phyloP scores from a whole-genome alignment of 192 early-diverging fungal genomes.

The Obelidium mucronatum region DNA sequence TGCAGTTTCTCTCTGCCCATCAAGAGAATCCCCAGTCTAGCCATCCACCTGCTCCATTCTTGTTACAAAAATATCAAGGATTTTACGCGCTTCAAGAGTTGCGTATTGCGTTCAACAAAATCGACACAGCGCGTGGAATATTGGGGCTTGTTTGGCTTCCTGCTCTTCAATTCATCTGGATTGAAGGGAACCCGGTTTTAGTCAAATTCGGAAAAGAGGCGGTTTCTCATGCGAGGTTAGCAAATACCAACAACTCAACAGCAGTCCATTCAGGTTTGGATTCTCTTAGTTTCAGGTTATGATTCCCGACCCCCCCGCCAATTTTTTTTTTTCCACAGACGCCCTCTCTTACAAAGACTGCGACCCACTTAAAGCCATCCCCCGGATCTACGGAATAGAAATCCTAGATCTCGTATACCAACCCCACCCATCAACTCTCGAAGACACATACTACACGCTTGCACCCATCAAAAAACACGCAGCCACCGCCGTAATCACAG shows the following conservation, averaged over 20 bases:
- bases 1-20: constrained; percentile 42
- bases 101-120: constrained; percentile 51
- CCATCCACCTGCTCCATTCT: constrained; percentile 24
- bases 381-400: constrained; percentile 37
- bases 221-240: constrained; percentile 1
- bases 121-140: constrained; percentile 47
- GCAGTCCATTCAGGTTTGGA: no score
- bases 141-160: constrained; percentile 55
- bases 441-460: constrained; percentile 38
- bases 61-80: constrained; percentile 44
- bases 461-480: neutral
- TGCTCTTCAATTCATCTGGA: constrained; percentile 43
- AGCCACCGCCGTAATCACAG: neutral
- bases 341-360: constrained; percentile 3
- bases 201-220: constrained; percentile 11
- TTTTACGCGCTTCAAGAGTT: constrained; percentile 55
- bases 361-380: constrained; percentile 37
- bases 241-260: no score
- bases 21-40: neutral
- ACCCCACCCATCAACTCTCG: constrained; percentile 31
- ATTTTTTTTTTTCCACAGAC: neutral
- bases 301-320: neutral
- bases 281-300: no score
- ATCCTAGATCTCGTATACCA: constrained; percentile 42
- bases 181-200: constrained; percentile 62